Evolutionary conservation across 2,329 filamentous ascomycete genomes (phyloP).

Genomic region (Exophiala viscosa): DNA sequence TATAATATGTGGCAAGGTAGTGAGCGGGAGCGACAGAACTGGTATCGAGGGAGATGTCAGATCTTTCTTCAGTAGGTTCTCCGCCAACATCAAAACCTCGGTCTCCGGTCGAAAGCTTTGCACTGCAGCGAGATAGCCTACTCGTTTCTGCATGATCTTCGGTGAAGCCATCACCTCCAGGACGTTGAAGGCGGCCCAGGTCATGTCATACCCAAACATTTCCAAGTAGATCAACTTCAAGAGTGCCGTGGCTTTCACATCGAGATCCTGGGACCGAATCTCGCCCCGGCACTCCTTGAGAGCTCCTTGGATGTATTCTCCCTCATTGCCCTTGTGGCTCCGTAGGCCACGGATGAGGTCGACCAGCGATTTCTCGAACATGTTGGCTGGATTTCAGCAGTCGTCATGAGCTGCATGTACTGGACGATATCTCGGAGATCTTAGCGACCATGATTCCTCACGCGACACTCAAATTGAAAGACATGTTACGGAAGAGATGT

Average conservation of each 20-base stretch:
- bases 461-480: slow-evolving; percentile 3
- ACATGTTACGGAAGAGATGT: too few species aligned
- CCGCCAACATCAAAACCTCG: slow-evolving; percentile 94
- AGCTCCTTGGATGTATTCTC: slow-evolving; percentile 89
- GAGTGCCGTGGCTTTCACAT: slow-evolving; percentile 92
- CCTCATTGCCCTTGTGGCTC: slow-evolving; percentile 92
- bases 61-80: slow-evolving; percentile 88
- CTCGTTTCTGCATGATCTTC: slow-evolving; percentile 91
- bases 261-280: slow-evolving; percentile 90
- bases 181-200: slow-evolving; percentile 97
- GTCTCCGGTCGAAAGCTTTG: slow-evolving; percentile 95
- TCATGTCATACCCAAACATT: slow-evolving; percentile 99
- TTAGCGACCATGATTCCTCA: slow-evolving; percentile 12
- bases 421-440: slow-evolving; percentile 1
- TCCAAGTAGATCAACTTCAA: slow-evolving; percentile 96
- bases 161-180: slow-evolving; percentile 97
- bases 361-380: slow-evolving; percentile 99
- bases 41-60: slow-evolving; percentile 66
- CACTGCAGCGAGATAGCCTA: slow-evolving; percentile 90
- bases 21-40: slow-evolving; percentile 79
- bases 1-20: slow-evolving; percentile 89
- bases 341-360: slow-evolving; percentile 96
- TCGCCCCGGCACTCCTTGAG: slow-evolving; percentile 94
- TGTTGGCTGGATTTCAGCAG: slow-evolving; percentile 37
- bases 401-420: slow-evolving; percentile 1